phyloP scores from a whole-genome alignment of 2,329 filamentous ascomycete species.

The Claviceps purpurea region DNA sequence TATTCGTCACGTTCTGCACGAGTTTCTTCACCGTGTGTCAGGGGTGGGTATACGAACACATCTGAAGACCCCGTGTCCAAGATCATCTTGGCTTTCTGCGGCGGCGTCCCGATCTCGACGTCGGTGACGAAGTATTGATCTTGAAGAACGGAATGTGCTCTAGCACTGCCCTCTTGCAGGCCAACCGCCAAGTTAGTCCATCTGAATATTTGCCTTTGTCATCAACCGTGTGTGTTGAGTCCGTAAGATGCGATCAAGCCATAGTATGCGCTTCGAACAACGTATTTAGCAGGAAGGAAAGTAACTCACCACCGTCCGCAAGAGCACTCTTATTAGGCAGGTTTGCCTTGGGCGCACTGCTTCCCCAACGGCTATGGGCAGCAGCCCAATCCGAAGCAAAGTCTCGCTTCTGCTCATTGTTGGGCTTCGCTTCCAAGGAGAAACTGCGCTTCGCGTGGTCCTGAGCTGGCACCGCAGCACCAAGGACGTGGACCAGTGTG shows the following conservation, averaged over 20 bases:
- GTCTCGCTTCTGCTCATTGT: slow-evolving; percentile 12
- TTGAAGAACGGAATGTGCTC: slow-evolving; percentile 23
- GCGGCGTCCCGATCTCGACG: slow-evolving; percentile 32
- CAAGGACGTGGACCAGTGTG: neutral
- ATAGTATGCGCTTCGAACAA: neutral
- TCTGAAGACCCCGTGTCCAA: slow-evolving; percentile 42
- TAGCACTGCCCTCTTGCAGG: slow-evolving; percentile 9
- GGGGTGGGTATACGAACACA: slow-evolving; percentile 40
- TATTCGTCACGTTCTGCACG: too few species aligned
- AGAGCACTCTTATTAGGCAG: slow-evolving; percentile 14
- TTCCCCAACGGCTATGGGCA: slow-evolving; percentile 22
- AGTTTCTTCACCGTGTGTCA: neutral
- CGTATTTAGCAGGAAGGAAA: neutral
- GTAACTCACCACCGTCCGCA: slow-evolving; percentile 15
- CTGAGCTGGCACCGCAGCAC: neutral
- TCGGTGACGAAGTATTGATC: slow-evolving; percentile 32
- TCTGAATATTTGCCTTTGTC: neutral
- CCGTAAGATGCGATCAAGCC: too few species aligned
- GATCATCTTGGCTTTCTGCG: slow-evolving; percentile 33
- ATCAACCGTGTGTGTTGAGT: too few species aligned
- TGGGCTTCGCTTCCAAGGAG: slow-evolving; percentile 15
- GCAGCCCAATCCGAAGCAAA: slow-evolving; percentile 22
- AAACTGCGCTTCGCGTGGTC: slow-evolving; percentile 9
- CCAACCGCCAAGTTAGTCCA: neutral
- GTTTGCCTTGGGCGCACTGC: slow-evolving; percentile 8